Evolutionary conservation across 257 asterid species (phyloP).

Genomic region (Cruciata laevipes): DNA sequence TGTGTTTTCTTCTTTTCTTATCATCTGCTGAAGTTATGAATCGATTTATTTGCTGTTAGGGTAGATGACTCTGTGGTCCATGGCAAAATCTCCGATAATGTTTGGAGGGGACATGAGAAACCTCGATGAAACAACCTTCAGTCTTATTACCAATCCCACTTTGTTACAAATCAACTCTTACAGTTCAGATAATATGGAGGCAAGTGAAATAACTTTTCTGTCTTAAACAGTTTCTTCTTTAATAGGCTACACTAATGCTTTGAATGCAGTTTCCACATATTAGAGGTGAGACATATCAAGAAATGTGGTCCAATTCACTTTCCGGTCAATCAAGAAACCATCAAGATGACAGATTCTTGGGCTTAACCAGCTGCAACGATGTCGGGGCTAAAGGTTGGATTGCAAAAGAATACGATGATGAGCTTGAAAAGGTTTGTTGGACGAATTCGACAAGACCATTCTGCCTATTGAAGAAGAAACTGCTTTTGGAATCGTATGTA

Average conservation of each 20-base stretch:
- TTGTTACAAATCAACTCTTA: constrained; percentile 71
- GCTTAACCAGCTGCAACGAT: constrained; percentile 63
- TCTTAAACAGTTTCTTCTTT: neutral
- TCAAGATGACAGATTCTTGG: constrained; percentile 19
- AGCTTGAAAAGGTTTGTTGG: constrained; percentile 75
- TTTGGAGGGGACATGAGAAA: constrained; percentile 93
- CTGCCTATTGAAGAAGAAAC: constrained; percentile 63
- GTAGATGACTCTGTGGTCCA: constrained; percentile 94
- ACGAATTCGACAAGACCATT: constrained; percentile 40
- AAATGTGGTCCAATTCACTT: constrained; percentile 9
- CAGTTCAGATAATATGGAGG: constrained; percentile 86
- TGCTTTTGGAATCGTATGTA: constrained; percentile 43
- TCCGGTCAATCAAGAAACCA: constrained; percentile 14
- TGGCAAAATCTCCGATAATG: constrained; percentile 90
- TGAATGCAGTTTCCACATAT: constrained; percentile 53
- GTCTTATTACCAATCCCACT: constrained; percentile 72
- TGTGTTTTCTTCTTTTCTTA: neutral
- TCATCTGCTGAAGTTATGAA: neutral
- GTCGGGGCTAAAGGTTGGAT: constrained; percentile 63
- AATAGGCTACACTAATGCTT: constrained; percentile 9
- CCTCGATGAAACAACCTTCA: constrained; percentile 45
- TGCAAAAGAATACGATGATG: constrained; percentile 33
- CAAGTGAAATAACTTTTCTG: constrained; percentile 26
- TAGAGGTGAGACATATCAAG: constrained; percentile 24
- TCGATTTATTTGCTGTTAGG: constrained; percentile 10